A percentile compares a stretch with the other conserved stretches of the same genome.
Evolutionary conservation across 306 rosid species (phyloP).

Genomic region (Canavalia gladiata): DNA sequence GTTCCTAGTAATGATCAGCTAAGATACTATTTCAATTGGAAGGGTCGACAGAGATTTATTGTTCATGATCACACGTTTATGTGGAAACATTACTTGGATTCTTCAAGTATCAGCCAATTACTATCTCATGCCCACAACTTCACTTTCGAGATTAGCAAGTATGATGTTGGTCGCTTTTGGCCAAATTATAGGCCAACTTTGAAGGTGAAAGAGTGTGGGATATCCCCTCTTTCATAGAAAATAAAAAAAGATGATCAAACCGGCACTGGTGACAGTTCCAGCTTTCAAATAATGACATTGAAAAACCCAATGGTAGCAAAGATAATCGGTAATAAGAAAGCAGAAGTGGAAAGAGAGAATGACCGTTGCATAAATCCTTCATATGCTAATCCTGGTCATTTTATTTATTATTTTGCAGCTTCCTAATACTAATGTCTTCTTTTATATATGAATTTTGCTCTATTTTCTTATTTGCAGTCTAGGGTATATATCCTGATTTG

Average conservation of each 20-base stretch:
- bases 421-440: too few species aligned
- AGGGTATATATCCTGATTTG: too few species aligned
- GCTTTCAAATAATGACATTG: background rate
- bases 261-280: too few species aligned
- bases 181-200: background rate
- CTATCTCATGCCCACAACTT: slow-evolving; percentile 14
- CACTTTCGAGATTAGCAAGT: slow-evolving; percentile 12
- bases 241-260: background rate
- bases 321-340: background rate
- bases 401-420: too few species aligned
- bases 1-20: slow-evolving; percentile 24
- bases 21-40: slow-evolving; percentile 13
- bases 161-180: background rate
- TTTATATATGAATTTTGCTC: too few species aligned
- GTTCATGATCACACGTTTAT: slow-evolving; percentile 38
- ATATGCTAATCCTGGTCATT: too few species aligned
- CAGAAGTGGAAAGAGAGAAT: background rate
- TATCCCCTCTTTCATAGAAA: background rate
- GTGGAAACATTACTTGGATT: slow-evolving; percentile 27
- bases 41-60: background rate
- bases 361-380: too few species aligned
- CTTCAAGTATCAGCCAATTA: background rate
- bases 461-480: too few species aligned
- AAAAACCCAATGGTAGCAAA: background rate
- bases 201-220: slow-evolving; percentile 35